Percentiles rank a stretch among this genome's conserved stretches.
These are phyloP conservation scores for Yamadazyma phyllophila DNA, from an alignment of 805 yeast genomes.

Conservation along the genomic window DNA sequence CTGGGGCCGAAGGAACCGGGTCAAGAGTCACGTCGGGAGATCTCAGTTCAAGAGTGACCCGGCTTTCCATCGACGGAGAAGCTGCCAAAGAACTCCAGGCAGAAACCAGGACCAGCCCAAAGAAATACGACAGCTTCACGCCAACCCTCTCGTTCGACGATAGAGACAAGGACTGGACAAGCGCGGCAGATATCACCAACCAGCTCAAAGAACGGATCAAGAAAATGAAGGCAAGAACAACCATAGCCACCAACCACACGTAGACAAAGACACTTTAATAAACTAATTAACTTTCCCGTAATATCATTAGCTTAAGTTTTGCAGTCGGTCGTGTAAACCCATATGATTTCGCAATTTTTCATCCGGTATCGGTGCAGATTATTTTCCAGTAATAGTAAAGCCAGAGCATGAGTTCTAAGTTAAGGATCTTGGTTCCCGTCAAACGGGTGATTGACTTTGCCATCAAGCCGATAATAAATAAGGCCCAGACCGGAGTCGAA, in stretches of 20 bases:
- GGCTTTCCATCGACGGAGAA: constrained; percentile 34
- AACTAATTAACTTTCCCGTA: neutral
- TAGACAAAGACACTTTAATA: neutral
- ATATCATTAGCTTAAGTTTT: neutral
- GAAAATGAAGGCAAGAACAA: constrained; percentile 66
- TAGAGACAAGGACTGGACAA: constrained; percentile 56
- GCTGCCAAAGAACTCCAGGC: constrained; percentile 5
- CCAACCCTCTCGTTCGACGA: constrained; percentile 5
- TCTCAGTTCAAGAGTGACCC: constrained; percentile 39
- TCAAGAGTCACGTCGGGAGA: constrained; percentile 31
- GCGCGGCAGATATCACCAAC: constrained; percentile 86
- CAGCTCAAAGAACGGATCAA: constrained; percentile 85
- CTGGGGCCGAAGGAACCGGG: neutral
- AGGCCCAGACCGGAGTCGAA: constrained; percentile 79
- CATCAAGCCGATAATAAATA: constrained; percentile 87
- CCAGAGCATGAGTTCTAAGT: constrained; percentile 37
- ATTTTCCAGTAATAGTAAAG: neutral
- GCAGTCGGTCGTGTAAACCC: constrained; percentile 6
- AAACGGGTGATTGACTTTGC: constrained; percentile 95
- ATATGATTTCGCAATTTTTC: neutral
- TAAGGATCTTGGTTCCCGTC: constrained; percentile 85
- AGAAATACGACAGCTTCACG: constrained; percentile 2
- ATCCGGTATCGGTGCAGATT: constrained; percentile 10
- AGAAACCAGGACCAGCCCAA: constrained; percentile 3
- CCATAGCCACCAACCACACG: constrained; percentile 1